phyloP scores from a whole-genome alignment of 2,329 filamentous ascomycete species.

The Stenocarpella maydis region DNA sequence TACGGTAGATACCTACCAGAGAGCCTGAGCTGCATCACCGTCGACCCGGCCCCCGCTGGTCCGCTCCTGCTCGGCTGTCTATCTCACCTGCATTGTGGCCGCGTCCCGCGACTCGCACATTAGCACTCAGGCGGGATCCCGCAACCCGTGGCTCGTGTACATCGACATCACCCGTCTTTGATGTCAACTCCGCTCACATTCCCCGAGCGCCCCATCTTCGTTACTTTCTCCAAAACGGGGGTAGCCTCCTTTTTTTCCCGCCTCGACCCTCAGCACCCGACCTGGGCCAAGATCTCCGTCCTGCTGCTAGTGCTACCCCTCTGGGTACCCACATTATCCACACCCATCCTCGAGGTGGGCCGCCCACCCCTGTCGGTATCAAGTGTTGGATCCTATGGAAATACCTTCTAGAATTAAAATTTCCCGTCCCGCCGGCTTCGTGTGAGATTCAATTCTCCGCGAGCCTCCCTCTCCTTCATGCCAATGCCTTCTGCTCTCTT shows the following conservation, averaged over 20 bases:
- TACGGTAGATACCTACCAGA: background rate
- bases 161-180: constrained; percentile 9
- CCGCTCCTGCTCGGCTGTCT: constrained; percentile 5
- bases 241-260: constrained; percentile 14
- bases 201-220: constrained; percentile 12
- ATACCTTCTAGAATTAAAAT: constrained; percentile 21
- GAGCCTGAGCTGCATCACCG: background rate
- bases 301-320: constrained; percentile 1
- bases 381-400: constrained; percentile 19
- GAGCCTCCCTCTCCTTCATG: constrained; percentile 2
- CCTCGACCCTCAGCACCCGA: constrained; percentile 1
- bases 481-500: constrained; percentile 26
- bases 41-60: background rate
- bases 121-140: constrained; percentile 15
- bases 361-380: constrained; percentile 20
- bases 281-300: constrained; percentile 11
- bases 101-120: constrained; percentile 18
- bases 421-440: constrained; percentile 18
- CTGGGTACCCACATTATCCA: constrained; percentile 4
- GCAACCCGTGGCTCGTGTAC: constrained; percentile 5
- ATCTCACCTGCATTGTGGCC: background rate
- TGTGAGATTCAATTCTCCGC: constrained; percentile 19
- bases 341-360: constrained; percentile 14
- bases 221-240: constrained; percentile 31
- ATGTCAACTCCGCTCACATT: background rate